These are phyloP conservation scores for Leishmania lainsoni DNA, from an alignment of 208 protist genomes.

Conservation along the genomic window DNA sequence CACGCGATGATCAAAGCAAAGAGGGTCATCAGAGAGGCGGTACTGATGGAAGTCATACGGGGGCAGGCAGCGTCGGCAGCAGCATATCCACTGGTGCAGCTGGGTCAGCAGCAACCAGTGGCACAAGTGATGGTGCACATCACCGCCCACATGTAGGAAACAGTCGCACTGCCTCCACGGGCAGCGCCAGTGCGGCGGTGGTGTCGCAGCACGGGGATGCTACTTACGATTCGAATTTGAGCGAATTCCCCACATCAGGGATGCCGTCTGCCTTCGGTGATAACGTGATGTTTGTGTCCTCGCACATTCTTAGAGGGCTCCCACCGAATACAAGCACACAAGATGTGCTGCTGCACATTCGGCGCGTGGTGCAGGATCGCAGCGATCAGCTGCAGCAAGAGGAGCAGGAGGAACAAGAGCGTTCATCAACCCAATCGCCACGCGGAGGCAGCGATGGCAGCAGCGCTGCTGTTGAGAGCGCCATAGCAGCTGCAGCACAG, in stretches of 20 bases:
- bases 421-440: background rate
- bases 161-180: background rate
- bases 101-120: background rate
- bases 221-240: slow-evolving; percentile 9
- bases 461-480: background rate
- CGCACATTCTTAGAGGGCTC: slow-evolving; percentile 46
- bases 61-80: background rate
- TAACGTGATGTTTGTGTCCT: slow-evolving; percentile 29
- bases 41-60: background rate
- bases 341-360: slow-evolving; percentile 61
- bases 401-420: slow-evolving; percentile 11
- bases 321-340: slow-evolving; percentile 57
- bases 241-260: slow-evolving; percentile 21
- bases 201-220: background rate
- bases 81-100: background rate
- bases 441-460: background rate
- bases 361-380: slow-evolving; percentile 42
- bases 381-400: slow-evolving; percentile 21
- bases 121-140: background rate
- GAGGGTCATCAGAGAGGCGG: slow-evolving; percentile 6
- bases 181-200: background rate
- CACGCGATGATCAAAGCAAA: slow-evolving; percentile 21
- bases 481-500: background rate
- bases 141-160: slow-evolving; percentile 1
- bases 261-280: slow-evolving; percentile 40